Base-by-base conservation (phyloP, 371 early-diverging fungal genomes). In the Rhizopus microsporus region DNA sequence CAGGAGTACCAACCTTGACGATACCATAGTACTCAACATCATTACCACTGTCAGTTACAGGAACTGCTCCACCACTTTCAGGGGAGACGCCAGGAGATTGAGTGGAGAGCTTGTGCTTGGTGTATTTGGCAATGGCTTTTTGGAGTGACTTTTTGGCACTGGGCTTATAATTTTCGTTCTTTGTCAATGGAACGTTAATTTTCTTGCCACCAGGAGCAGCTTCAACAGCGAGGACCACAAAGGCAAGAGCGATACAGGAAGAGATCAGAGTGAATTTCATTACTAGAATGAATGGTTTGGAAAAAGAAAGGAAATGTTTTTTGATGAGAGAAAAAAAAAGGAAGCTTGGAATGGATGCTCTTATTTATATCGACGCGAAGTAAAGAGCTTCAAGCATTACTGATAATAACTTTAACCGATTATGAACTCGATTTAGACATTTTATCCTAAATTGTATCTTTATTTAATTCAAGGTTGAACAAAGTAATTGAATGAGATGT, bases 1-100 rank as follows among this genome's bases (percentile, higher is more conserved):
- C 69, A n/a, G 91, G 91, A 12, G 88, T 85, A 10, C 91, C 91
- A 13, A 90, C 57, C 7, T 67, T 38, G 40, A 87, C 67, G 7
- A 51, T 66, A 43, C 86, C 88, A 45, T 83, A 85, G 71, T 87
- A 87, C 60, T 82, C 57, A 13, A 56, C 46, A 57, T 70, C 70
- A 7, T 45, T 56, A 1, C 16, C 16, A 42, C 63, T 40, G 43
- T 70, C 63, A 13, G 60, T 62, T 4, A 66, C 50, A 10, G 69
- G 63, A 8, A 70, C 60, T 12, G 46, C 30, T 31, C 60, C 60
- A 10, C 32, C 35, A 6, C 47, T 17, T 35, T 49, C 47, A 30
- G 62, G 39, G 4, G 17, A 8, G 33, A 37, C 30, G 15, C 54
- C 10, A 9, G 12, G 3, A 23, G 23, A 29, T 47, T 4, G 6